Evolutionary conservation across 495 filamentous ascomycete genomes (phyloP).

Genomic region (Pseudotulostoma volvatum): DNA sequence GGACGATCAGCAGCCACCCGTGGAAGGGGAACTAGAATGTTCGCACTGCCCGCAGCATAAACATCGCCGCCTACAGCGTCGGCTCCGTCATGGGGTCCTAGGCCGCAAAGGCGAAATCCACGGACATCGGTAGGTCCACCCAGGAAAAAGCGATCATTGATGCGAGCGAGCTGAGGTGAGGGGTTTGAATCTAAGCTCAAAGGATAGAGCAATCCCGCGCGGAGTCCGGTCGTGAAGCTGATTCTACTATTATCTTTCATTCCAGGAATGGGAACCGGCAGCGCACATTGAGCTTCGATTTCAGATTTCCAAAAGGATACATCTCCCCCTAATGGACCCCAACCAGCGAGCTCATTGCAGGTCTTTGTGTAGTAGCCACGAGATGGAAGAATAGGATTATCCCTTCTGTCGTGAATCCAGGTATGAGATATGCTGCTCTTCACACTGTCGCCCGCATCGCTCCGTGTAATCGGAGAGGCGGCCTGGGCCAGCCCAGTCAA

Average conservation of each 20-base stretch:
- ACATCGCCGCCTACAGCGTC: conserved; percentile 86
- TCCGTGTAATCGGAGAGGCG: conserved; percentile 65
- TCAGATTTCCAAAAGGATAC: conserved; percentile 83
- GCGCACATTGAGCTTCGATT: conserved; percentile 56
- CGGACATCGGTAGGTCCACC: conserved; percentile 90
- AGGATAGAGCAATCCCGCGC: conserved; percentile 47
- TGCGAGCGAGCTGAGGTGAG: conserved; percentile 45
- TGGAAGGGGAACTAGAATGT: conserved; percentile 70
- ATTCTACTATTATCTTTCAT: conserved; percentile 54
- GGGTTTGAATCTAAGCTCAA: conserved; percentile 35
- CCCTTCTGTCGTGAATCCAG: conserved; percentile 60
- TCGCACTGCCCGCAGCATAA: conserved; percentile 74
- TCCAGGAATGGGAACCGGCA: conserved; percentile 53
- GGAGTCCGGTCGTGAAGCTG: conserved; percentile 46
- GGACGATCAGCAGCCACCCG: conserved; percentile 60
- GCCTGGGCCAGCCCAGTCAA: conserved; percentile 55
- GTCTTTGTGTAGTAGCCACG: conserved; percentile 63
- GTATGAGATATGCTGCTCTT: conserved; percentile 75
- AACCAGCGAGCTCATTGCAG: conserved; percentile 68
- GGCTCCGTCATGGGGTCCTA: conserved; percentile 69
- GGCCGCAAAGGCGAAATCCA: conserved; percentile 75
- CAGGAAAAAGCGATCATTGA: conserved; percentile 90
- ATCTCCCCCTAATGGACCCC: conserved; percentile 70
- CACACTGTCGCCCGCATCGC: conserved; percentile 77
- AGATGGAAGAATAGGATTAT: conserved; percentile 68